Evolutionary conservation across 257 asterid species (phyloP).

Genomic region (Solanum corneliomulleri): DNA sequence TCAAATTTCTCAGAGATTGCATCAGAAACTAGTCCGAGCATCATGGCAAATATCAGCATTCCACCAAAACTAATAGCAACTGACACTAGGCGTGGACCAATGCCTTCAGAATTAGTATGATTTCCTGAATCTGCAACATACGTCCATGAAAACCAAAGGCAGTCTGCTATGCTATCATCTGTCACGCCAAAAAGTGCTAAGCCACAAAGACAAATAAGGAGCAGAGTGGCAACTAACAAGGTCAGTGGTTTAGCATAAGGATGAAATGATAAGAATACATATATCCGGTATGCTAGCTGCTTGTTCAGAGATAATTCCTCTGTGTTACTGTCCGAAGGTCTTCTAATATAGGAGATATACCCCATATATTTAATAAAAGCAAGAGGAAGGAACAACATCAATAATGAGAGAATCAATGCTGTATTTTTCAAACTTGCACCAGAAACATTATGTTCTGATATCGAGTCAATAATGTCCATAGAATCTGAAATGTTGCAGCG

Average conservation of each 20-base stretch:
- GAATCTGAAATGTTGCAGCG: constrained; percentile 35
- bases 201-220: constrained; percentile 69
- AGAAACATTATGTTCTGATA: constrained; percentile 13
- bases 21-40: constrained; percentile 94
- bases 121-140: constrained; percentile 74
- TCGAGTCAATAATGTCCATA: constrained; percentile 14
- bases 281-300: constrained; percentile 70
- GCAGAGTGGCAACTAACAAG: constrained; percentile 62
- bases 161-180: constrained; percentile 58
- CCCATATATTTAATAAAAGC: constrained; percentile 56
- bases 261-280: constrained; percentile 58
- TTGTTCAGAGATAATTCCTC: constrained; percentile 68
- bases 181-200: constrained; percentile 80
- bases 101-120: constrained; percentile 75
- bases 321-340: constrained; percentile 31
- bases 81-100: constrained; percentile 64
- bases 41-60: constrained; percentile 94
- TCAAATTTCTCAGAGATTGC: constrained; percentile 90
- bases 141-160: constrained; percentile 87
- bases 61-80: constrained; percentile 83
- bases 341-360: constrained; percentile 48
- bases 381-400: constrained; percentile 50
- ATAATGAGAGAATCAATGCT: constrained; percentile 45
- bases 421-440: constrained; percentile 34
- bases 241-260: constrained; percentile 85